These are phyloP conservation scores for Tympanopsis confertula DNA, from an alignment of 2,329 filamentous ascomycete genomes.

Conservation along the genomic window DNA sequence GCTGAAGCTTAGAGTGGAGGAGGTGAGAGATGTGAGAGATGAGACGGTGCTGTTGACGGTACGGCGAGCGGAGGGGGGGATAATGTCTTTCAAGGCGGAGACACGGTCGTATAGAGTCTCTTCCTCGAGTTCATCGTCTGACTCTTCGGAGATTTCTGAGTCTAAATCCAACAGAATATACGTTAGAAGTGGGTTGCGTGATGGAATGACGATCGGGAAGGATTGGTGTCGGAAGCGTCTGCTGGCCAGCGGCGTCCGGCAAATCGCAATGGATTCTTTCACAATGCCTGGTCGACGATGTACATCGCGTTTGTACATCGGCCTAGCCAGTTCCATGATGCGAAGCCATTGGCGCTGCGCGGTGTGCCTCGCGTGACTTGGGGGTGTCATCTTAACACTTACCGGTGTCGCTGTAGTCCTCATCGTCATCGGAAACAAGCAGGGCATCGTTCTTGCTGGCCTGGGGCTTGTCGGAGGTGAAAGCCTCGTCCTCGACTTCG, in stretches of 20 bases:
- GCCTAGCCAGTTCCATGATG: no score
- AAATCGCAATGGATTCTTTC: no score
- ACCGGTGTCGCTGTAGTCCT: not conserved
- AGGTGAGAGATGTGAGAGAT: conserved; percentile 9
- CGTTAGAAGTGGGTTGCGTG: no score
- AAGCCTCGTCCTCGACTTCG: not conserved
- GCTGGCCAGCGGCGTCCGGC: no score
- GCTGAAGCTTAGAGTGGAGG: conserved; percentile 53
- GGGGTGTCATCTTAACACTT: not conserved
- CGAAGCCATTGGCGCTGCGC: no score
- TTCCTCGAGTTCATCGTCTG: not conserved
- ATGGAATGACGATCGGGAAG: no score
- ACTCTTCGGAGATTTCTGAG: not conserved
- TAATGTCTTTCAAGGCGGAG: not conserved
- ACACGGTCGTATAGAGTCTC: not conserved
- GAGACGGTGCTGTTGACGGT: not conserved
- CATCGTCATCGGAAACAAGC: not conserved
- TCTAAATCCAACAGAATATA: no score
- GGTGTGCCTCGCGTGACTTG: no score
- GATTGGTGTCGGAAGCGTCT: no score
- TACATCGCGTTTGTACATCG: no score
- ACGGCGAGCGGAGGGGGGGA: not conserved
- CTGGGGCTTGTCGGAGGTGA: not conserved
- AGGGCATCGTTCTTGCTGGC: not conserved
- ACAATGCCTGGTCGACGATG: no score